These are phyloP conservation scores for Leccinum truebloodii DNA, from an alignment of 768 basidiomycete genomes.

Conservation along the genomic window DNA sequence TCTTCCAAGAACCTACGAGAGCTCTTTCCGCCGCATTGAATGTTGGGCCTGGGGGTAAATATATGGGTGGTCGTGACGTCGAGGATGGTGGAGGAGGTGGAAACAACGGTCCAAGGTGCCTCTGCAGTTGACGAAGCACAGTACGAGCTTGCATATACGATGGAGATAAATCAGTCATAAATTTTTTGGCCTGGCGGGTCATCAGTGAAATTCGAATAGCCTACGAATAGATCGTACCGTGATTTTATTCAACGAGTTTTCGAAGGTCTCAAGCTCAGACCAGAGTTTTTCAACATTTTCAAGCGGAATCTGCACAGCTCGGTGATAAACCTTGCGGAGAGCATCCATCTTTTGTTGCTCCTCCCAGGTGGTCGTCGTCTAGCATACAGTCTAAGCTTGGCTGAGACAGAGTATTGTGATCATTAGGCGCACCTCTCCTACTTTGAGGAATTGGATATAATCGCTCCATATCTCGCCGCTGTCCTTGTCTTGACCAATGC, in stretches of 20 bases:
- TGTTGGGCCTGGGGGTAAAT: constrained; percentile 69
- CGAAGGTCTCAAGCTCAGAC: constrained; percentile 92
- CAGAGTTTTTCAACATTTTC: constrained; percentile 92
- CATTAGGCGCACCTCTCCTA: constrained; percentile 61
- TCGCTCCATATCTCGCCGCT: constrained; percentile 93
- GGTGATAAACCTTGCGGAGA: constrained; percentile 88
- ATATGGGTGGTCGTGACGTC: constrained; percentile 44
- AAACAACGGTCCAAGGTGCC: constrained; percentile 64
- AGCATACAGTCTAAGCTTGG: constrained; percentile 10
- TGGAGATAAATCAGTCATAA: constrained; percentile 89
- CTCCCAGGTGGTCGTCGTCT: constrained; percentile 89
- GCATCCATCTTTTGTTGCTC: constrained; percentile 94
- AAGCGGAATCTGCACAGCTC: constrained; percentile 92
- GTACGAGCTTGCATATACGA: constrained; percentile 95
- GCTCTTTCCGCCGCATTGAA: constrained; percentile 73
- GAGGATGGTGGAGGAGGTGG: constrained; percentile 48
- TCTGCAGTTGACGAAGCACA: constrained; percentile 78
- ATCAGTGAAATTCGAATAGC: constrained; percentile 13
- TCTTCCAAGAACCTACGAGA: constrained; percentile 85
- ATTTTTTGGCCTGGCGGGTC: constrained; percentile 78
- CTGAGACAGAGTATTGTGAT: neutral
- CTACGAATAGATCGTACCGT: constrained; percentile 48
- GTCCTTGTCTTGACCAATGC: constrained; percentile 91
- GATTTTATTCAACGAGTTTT: constrained; percentile 84
- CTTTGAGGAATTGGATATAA: constrained; percentile 86